A percentile compares a stretch with the other conserved stretches of the same genome.
phyloP scores from a whole-genome alignment of 129 eudicot species.

The Flaveria trinervia region DNA sequence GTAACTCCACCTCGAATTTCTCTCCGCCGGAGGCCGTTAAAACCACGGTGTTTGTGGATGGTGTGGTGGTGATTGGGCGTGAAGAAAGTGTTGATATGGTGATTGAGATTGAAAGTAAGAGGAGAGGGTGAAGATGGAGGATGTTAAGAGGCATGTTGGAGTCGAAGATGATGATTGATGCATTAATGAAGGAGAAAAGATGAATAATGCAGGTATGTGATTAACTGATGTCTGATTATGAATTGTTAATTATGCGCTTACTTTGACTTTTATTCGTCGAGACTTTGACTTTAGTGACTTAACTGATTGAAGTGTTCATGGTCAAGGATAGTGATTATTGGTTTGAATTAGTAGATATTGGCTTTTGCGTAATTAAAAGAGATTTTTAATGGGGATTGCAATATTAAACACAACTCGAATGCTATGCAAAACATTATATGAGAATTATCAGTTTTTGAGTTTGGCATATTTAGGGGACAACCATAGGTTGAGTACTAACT shows the following conservation, averaged over 20 bases:
- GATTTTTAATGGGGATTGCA: no score
- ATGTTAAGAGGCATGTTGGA: constrained; percentile 16
- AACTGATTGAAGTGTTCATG: background rate
- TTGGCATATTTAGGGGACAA: no score
- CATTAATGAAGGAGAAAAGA: background rate
- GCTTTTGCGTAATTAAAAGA: no score
- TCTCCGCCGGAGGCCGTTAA: constrained; percentile 20
- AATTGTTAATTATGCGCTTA: no score
- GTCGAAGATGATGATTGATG: background rate
- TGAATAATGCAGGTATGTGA: background rate
- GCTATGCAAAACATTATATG: no score
- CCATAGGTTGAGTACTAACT: no score
- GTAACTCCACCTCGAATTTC: constrained; percentile 28
- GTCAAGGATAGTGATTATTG: background rate
- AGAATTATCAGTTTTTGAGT: no score
- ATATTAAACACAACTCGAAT: no score
- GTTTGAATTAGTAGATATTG: no score
- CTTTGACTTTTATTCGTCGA: constrained; percentile 14
- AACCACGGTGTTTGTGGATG: background rate
- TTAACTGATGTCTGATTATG: background rate
- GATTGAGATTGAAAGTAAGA: constrained; percentile 7
- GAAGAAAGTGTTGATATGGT: constrained; percentile 9
- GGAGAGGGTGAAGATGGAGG: background rate
- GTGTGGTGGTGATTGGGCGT: constrained; percentile 24
- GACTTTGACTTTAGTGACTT: constrained; percentile 5